A percentile compares a stretch with the other conserved stretches of the same genome.
phyloP scores from a whole-genome alignment of 768 basidiomycete species.

The Hypsizygus marmoreus region DNA sequence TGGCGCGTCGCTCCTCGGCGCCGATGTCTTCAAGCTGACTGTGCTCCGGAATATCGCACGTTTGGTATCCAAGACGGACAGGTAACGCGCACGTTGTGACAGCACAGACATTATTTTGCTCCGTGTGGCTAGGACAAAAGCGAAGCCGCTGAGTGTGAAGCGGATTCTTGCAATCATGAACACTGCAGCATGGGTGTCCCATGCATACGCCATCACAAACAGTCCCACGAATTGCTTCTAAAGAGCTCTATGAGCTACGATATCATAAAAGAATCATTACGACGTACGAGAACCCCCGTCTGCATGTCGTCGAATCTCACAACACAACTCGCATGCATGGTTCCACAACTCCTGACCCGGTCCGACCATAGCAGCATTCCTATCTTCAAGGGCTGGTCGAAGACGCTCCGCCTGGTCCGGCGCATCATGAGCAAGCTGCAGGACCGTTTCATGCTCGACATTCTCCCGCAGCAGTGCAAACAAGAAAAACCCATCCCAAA shows the following conservation, averaged over 20 bases:
- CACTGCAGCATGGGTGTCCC: constrained; percentile 31
- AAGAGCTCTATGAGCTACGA: not conserved
- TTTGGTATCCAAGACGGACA: constrained; percentile 10
- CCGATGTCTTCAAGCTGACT: constrained; percentile 18
- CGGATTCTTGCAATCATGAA: constrained; percentile 27
- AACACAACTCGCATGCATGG: constrained; percentile 31
- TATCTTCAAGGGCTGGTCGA: constrained; percentile 18
- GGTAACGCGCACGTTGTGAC: constrained; percentile 11
- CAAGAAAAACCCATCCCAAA: constrained; percentile 27
- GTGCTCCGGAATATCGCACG: constrained; percentile 24
- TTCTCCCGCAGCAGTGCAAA: constrained; percentile 22
- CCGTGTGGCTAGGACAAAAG: constrained; percentile 20
- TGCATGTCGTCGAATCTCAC: constrained; percentile 14
- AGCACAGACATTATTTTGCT: constrained; percentile 13
- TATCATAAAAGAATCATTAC: constrained; percentile 3
- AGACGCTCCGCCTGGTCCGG: constrained; percentile 19
- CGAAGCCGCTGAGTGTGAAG: constrained; percentile 9
- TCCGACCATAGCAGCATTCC: constrained; percentile 25
- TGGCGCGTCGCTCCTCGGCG: constrained; percentile 7
- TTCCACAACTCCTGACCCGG: constrained; percentile 30
- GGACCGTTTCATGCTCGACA: not conserved
- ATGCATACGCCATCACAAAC: constrained; percentile 34
- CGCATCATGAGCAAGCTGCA: constrained; percentile 21
- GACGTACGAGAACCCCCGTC: constrained; percentile 13
- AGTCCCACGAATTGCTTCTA: constrained; percentile 10